Evolutionary conservation across 495 filamentous ascomycete genomes (phyloP), one percentile per base, ranked within the genome.

Genomic region (Aspergillus haitiensis): DNA sequence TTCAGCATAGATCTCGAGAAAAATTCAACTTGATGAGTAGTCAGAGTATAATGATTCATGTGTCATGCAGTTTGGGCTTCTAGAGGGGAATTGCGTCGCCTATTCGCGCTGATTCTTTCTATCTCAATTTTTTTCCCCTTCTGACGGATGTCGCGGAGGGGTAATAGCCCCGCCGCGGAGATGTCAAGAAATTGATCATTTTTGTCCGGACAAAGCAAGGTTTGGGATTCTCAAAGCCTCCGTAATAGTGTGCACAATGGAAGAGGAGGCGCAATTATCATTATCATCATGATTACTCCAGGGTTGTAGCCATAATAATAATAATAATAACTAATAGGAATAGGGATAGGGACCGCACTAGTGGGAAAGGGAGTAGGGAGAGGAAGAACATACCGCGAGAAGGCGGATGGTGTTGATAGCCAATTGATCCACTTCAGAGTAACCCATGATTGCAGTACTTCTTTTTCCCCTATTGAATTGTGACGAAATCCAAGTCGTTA

Each of bases 341-440:
- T 12, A 48, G 44, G 40, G 60, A 46, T 36, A 45, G 46, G 40
- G 13, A 61, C n/a, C n/a, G n/a, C 21, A 52, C 34, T 21, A 54
- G 44, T 46, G 52, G 7, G 55, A 60, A 34, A 45, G 46, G 42
- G 32, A 56, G 18, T 27, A 33, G 35, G 35, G 12, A 61, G 52
- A 54, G 8, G 39, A 45, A 60, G 15, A 39, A 63, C 76, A 40
- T 88, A 98, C 94, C 65, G 94, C 93, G 66, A 98, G 85, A 68
- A 92, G 71, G 73, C 95, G 92, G 80, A 98, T 98, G 72, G 93
- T 96, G 88, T 98, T 98, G 78, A 99, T 89, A 68, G 89, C 89
- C 74, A 92, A 85, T 81, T 88, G 79, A 74, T 99, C 94, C 68
- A 85, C 70, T 68, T 98, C 87, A 67, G 80, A 81, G 83, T 88